Evolutionary conservation across 2,329 filamentous ascomycete species (phyloP).

Genomic region (Aspergillus tamarii): DNA sequence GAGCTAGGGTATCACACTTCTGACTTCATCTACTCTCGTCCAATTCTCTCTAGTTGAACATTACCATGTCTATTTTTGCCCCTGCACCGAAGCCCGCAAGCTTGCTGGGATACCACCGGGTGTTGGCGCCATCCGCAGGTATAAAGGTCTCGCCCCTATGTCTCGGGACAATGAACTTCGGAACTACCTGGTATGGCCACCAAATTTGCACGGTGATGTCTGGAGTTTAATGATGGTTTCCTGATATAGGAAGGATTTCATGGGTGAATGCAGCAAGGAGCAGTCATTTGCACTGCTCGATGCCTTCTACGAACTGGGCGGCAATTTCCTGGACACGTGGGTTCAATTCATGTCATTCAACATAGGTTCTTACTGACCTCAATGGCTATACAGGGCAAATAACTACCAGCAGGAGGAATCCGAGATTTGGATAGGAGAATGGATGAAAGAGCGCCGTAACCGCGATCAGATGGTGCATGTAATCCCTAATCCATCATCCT

Average conservation of each 20-base stretch:
- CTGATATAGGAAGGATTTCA: background rate
- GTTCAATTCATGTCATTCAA: background rate
- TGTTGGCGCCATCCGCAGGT: background rate
- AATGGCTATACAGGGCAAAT: constrained; percentile 56
- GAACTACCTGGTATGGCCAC: constrained; percentile 24
- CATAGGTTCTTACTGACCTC: constrained; percentile 49
- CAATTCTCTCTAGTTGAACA: too few species aligned
- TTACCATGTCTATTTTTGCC: background rate
- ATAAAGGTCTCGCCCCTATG: background rate
- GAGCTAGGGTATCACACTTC: too few species aligned
- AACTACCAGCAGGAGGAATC: constrained; percentile 52
- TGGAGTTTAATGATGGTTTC: background rate
- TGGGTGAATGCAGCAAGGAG: constrained; percentile 49
- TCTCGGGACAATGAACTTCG: constrained; percentile 41
- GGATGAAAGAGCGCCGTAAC: too few species aligned
- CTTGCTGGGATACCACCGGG: background rate
- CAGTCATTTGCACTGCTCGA: background rate
- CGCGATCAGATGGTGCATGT: too few species aligned
- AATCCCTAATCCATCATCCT: too few species aligned
- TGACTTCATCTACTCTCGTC: too few species aligned
- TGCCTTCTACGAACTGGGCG: too few species aligned
- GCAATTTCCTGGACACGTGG: too few species aligned
- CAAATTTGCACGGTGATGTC: constrained; percentile 21
- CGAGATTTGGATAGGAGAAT: constrained; percentile 31
- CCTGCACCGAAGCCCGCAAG: background rate